Evolutionary conservation across 2,329 filamentous ascomycete species (phyloP).

Genomic region (Stachybotrys chartarum): DNA sequence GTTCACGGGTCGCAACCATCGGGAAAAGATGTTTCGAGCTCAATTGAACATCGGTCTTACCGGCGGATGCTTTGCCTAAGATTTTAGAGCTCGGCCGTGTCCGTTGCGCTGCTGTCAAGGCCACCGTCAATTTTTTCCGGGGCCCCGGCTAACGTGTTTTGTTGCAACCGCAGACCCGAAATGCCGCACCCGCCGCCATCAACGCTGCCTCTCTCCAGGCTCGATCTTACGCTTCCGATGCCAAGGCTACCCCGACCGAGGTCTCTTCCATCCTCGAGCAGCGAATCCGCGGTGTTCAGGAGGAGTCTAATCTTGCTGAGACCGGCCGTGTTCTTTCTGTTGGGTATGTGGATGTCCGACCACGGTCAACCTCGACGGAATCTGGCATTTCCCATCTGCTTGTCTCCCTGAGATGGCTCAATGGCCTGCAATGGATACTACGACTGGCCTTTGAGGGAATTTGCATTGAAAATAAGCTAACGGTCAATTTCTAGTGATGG

Average conservation of each 20-base stretch:
- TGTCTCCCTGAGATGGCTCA: neutral
- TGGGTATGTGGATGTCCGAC: constrained; percentile 63
- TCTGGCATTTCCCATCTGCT: neutral
- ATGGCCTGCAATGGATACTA: neutral
- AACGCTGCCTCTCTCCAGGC: constrained; percentile 44
- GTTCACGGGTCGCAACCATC: constrained; percentile 26
- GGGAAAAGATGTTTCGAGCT: constrained; percentile 19
- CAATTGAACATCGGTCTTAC: constrained; percentile 25
- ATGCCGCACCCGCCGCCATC: constrained; percentile 71
- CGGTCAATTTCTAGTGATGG: constrained; percentile 67
- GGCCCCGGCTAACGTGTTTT: constrained; percentile 47
- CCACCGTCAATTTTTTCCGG: constrained; percentile 30
- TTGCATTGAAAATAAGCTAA: neutral
- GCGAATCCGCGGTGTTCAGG: constrained; percentile 96
- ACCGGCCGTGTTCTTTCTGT: constrained; percentile 98
- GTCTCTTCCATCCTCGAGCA: constrained; percentile 99
- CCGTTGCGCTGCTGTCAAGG: constrained; percentile 20
- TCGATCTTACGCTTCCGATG: constrained; percentile 84
- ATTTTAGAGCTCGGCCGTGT: constrained; percentile 24
- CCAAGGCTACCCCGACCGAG: constrained; percentile 94
- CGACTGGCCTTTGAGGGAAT: neutral
- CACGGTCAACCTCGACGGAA: constrained; percentile 6
- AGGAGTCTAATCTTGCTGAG: constrained; percentile 94
- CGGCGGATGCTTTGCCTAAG: constrained; percentile 1
- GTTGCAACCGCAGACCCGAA: constrained; percentile 64